These are phyloP conservation scores for Lithospermum erythrorhizon DNA, from an alignment of 257 asterid genomes.

Conservation along the genomic window DNA sequence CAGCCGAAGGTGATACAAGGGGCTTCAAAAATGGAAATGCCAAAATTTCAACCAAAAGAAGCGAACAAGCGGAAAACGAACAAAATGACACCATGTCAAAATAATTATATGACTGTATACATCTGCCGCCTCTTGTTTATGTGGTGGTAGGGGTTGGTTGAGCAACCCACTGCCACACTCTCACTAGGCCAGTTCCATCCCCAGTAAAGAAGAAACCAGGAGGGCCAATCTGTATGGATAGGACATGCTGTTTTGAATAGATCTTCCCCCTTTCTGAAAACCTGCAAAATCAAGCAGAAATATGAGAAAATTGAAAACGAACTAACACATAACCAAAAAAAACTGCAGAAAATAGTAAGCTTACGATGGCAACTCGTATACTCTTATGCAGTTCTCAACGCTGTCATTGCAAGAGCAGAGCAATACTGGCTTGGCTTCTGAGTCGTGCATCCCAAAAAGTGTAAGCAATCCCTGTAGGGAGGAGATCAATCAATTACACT, in stretches of 20 bases:
- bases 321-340: slow-evolving; percentile 9
- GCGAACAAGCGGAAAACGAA: background rate
- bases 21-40: background rate
- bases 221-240: slow-evolving; percentile 76
- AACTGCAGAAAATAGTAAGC: slow-evolving; percentile 14
- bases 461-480: slow-evolving; percentile 66
- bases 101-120: too few species aligned
- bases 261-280: slow-evolving; percentile 86
- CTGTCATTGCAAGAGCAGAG: slow-evolving; percentile 73
- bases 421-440: slow-evolving; percentile 83
- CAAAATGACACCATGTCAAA: background rate
- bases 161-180: slow-evolving; percentile 80
- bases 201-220: slow-evolving; percentile 88
- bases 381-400: slow-evolving; percentile 33
- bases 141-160: slow-evolving; percentile 29
- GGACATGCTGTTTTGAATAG: slow-evolving; percentile 62
- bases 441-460: slow-evolving; percentile 88
- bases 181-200: slow-evolving; percentile 78
- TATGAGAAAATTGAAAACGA: background rate
- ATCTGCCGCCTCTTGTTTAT: background rate
- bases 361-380: slow-evolving; percentile 93
- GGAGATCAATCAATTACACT: slow-evolving; percentile 9
- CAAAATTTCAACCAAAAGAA: background rate
- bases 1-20: background rate
- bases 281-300: slow-evolving; percentile 19